phyloP scores from a whole-genome alignment of 345 rosid genomes.

The Gynandropsis gynandra region DNA sequence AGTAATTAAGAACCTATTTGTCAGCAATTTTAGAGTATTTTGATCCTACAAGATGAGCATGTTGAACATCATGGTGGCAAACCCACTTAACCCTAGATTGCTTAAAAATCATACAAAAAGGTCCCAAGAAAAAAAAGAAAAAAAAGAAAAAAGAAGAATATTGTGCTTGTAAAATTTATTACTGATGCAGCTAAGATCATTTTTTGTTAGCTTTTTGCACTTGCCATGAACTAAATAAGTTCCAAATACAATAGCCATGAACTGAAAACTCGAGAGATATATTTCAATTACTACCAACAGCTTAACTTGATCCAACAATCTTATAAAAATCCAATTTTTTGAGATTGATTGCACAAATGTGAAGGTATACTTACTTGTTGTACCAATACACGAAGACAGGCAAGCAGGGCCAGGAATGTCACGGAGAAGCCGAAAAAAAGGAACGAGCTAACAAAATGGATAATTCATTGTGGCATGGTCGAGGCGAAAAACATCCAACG shows the following conservation, averaged over 20 bases:
- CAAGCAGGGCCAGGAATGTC: slow-evolving; percentile 69
- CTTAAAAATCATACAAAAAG: no score
- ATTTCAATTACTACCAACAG: not conserved
- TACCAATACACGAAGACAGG: slow-evolving; percentile 74
- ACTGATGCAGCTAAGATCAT: no score
- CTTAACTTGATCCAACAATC: not conserved
- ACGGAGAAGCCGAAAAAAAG: slow-evolving; percentile 73
- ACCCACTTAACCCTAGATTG: no score
- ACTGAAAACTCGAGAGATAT: not conserved
- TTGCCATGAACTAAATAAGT: not conserved
- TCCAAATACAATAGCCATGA: not conserved
- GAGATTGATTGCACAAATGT: not conserved
- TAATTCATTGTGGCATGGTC: slow-evolving; percentile 41
- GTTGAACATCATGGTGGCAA: no score
- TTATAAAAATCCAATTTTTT: not conserved
- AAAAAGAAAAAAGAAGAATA: no score
- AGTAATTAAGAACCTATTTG: not conserved
- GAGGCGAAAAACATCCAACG: not conserved
- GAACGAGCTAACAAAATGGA: slow-evolving; percentile 75
- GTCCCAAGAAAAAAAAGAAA: no score
- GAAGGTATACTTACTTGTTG: slow-evolving; percentile 63
- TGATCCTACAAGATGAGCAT: not conserved
- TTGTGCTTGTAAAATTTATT: no score
- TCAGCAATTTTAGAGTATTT: not conserved
- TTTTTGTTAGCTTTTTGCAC: not conserved